Base-by-base conservation (phyloP, 2,329 filamentous ascomycete species). In the Xenosphaeropsis pyriputrescens region DNA sequence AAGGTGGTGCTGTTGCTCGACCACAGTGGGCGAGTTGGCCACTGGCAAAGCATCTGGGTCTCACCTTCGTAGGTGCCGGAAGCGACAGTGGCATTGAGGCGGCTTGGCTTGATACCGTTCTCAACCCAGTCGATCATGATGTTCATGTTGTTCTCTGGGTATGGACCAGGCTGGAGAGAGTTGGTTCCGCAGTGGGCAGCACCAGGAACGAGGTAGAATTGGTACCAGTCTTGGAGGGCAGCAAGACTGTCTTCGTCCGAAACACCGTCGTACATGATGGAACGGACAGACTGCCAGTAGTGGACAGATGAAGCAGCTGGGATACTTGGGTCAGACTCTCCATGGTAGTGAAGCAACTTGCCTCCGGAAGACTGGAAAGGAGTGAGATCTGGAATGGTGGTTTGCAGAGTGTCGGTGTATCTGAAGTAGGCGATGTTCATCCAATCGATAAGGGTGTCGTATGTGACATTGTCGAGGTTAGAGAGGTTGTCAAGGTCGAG, bases 91-190 rank as follows among this genome's bases (percentile, higher is more conserved):
- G 57, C 57, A 44, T 63, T 62, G n/a, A 63, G 54, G 2, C 50
- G 50, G 5, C 36, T 33, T 1, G 59, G 60, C 41, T 45, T 47
- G 17, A 55, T 44, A 13, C 53, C 79, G 43, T 80, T 82, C 45
- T 68, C 70, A 9, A 85, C 61, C 48, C 67, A 82, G 49, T 83
- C 74, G 50, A 85, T 81, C 14, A 75, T 73, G 2, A 75, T 81
- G 2, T 76, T 72, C 53, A 82, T 73, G 32, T 83, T 76, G 4
- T 74, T 74, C 43, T 73, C 64, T 0, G 62, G 64, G 46, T 58
- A 67, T 0, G 60, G 58, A 0, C 59, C 61, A 0, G 63, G 62
- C 53, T 67, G 61, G 1, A 61, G 51, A 5, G 50, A 40, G 52
- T 68, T 71, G 26, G 54, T 48, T 0, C 57, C 53, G 44, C 69